Evolutionary conservation across 768 basidiomycete species (phyloP).

Genomic region (Pulveroboletus ravenelii): DNA sequence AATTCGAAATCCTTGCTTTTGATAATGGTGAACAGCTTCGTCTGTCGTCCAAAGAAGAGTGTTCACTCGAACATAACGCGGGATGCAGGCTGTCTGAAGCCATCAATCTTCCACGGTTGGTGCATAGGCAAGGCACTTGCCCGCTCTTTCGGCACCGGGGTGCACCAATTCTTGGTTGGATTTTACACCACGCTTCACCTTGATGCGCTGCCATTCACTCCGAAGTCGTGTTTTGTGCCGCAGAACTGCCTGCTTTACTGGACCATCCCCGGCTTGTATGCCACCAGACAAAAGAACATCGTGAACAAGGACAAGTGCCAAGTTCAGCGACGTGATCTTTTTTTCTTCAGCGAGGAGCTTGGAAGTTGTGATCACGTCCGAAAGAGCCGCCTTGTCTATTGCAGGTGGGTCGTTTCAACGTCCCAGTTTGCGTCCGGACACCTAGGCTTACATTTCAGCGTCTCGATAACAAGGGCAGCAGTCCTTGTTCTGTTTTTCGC

Average conservation of each 20-base stretch:
- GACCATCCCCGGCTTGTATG: conserved; percentile 88
- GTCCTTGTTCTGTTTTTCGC: conserved; percentile 74
- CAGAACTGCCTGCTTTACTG: conserved; percentile 80
- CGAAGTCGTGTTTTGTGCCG: conserved; percentile 87
- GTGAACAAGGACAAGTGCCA: conserved; percentile 85
- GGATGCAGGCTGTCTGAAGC: conserved; percentile 52
- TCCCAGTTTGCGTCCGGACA: neutral
- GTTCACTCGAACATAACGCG: conserved; percentile 85
- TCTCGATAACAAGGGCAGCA: conserved; percentile 88
- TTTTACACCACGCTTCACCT: conserved; percentile 67
- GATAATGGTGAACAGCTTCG: conserved; percentile 57
- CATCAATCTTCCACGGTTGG: neutral
- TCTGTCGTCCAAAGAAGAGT: conserved; percentile 61
- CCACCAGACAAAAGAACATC: conserved; percentile 81
- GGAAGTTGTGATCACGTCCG: conserved; percentile 61
- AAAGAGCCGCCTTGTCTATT: conserved; percentile 74
- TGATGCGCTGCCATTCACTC: conserved; percentile 81
- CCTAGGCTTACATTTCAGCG: conserved; percentile 76
- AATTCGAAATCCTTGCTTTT: conserved; percentile 50
- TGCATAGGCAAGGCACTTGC: conserved; percentile 34
- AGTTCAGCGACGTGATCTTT: conserved; percentile 66
- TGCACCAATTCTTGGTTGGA: conserved; percentile 63
- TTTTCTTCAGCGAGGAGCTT: conserved; percentile 72
- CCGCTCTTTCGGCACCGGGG: conserved; percentile 56
- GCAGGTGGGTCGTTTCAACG: conserved; percentile 3